A percentile compares a stretch with the other conserved stretches of the same genome.
Evolutionary conservation across 1,139 yeast species (phyloP).

Genomic region (Saccharomyces hybrid): DNA sequence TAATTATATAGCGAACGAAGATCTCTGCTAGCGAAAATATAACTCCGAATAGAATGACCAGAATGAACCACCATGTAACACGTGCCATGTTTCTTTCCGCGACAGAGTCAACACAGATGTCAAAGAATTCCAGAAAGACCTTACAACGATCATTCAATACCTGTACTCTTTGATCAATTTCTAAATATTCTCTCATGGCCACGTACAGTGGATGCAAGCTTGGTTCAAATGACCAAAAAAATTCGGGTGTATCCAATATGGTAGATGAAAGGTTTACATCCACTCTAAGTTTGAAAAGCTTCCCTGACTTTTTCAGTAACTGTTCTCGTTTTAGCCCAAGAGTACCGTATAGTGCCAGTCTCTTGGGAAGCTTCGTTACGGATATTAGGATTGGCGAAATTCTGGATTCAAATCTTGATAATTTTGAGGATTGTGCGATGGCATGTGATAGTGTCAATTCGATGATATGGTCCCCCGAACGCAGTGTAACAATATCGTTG

Average conservation of each 20-base stretch:
- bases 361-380: conserved; percentile 80
- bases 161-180: conserved; percentile 88
- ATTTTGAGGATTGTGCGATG: conserved; percentile 89
- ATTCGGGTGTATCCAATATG: conserved; percentile 89
- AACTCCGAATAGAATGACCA: conserved; percentile 72
- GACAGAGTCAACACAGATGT: conserved; percentile 85
- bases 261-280: conserved; percentile 89
- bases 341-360: conserved; percentile 82
- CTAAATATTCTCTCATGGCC: conserved; percentile 86
- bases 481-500: conserved; percentile 86
- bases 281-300: conserved; percentile 77
- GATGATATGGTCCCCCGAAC: conserved; percentile 87
- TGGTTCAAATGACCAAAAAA: conserved; percentile 95
- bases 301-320: conserved; percentile 78
- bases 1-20: conserved; percentile 46
- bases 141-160: conserved; percentile 89
- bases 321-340: conserved; percentile 74
- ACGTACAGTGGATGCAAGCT: conserved; percentile 84
- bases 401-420: conserved; percentile 83
- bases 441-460: conserved; percentile 93
- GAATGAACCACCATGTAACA: conserved; percentile 83
- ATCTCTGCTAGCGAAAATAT: conserved; percentile 59
- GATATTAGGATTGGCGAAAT: conserved; percentile 79
- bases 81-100: conserved; percentile 89
- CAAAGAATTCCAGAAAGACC: conserved; percentile 88